A percentile compares a stretch with the other conserved stretches of the same genome.
phyloP scores from a whole-genome alignment of 768 basidiomycete genomes.

The Serendipita indica region DNA sequence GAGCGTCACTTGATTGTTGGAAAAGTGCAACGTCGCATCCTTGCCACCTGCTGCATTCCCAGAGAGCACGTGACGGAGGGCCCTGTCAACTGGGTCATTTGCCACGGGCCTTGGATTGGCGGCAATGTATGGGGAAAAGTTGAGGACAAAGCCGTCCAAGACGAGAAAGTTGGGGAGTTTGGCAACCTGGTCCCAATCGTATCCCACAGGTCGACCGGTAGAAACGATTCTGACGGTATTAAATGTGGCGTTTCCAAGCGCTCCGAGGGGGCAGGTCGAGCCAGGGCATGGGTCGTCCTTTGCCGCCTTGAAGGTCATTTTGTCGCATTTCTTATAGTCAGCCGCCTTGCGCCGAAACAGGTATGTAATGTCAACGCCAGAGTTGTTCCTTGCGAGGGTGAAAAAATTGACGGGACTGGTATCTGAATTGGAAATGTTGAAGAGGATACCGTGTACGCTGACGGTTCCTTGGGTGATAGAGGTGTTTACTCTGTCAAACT shows the following conservation, averaged over 20 bases:
- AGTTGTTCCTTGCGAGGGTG: slow-evolving; percentile 32
- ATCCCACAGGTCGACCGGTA: slow-evolving; percentile 62
- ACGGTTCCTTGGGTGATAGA: slow-evolving; percentile 48
- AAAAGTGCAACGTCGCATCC: slow-evolving; percentile 83
- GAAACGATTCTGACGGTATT: slow-evolving; percentile 45
- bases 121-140: slow-evolving; percentile 72
- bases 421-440: slow-evolving; percentile 48
- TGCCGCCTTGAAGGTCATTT: slow-evolving; percentile 51
- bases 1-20: slow-evolving; percentile 47
- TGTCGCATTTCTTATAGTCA: slow-evolving; percentile 50
- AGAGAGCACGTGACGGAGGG: slow-evolving; percentile 60
- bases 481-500: slow-evolving; percentile 27
- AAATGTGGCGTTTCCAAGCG: slow-evolving; percentile 45
- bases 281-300: slow-evolving; percentile 52
- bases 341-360: slow-evolving; percentile 57
- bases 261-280: slow-evolving; percentile 48
- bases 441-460: slow-evolving; percentile 60
- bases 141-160: slow-evolving; percentile 85
- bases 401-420: slow-evolving; percentile 42
- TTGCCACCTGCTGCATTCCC: slow-evolving; percentile 45
- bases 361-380: slow-evolving; percentile 80
- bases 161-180: slow-evolving; percentile 63
- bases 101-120: slow-evolving; percentile 53
- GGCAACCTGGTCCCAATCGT: slow-evolving; percentile 81
- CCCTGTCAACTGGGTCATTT: slow-evolving; percentile 64